Evolutionary conservation across 1,284 basidiomycete genomes (phyloP).

Genomic region (Apiotrichum veenhuisii): DNA sequence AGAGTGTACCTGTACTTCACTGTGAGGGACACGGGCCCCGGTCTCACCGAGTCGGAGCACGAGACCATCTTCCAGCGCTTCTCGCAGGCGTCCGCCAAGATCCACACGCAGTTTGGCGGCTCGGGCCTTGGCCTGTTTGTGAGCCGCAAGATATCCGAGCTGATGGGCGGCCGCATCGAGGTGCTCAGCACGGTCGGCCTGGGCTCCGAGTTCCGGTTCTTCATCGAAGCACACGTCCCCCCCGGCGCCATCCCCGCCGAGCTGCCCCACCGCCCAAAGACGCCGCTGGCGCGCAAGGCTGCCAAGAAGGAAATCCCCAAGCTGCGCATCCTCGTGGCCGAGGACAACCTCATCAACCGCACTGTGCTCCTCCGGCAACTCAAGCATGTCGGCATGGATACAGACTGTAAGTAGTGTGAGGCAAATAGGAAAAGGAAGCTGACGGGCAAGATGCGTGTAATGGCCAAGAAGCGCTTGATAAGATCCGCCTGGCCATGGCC

Average conservation of each 20-base stretch:
- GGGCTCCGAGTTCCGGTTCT: constrained; percentile 49
- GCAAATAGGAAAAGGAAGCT: constrained; percentile 24
- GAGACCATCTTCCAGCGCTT: constrained; percentile 33
- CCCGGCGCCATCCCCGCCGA: no score
- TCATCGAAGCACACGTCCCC: constrained; percentile 26
- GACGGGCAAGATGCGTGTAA: constrained; percentile 26
- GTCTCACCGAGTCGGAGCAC: constrained; percentile 25
- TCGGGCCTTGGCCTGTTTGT: constrained; percentile 38
- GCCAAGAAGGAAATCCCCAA: neutral
- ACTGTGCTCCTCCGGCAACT: constrained; percentile 24
- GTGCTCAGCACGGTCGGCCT: constrained; percentile 35
- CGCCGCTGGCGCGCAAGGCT: no score
- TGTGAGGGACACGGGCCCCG: constrained; percentile 31
- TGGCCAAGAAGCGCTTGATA: constrained; percentile 50
- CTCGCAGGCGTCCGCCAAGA: constrained; percentile 25
- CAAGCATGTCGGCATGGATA: constrained; percentile 12
- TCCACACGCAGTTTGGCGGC: constrained; percentile 35
- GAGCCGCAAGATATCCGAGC: constrained; percentile 36
- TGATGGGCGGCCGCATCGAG: constrained; percentile 45
- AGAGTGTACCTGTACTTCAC: constrained; percentile 19
- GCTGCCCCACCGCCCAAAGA: neutral
- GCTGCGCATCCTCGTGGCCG: constrained; percentile 29
- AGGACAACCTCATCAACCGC: constrained; percentile 46
- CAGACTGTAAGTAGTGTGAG: constrained; percentile 5
- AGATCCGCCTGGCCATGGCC: constrained; percentile 34